Evolutionary conservation across 345 rosid genomes (phyloP), one percentile per base, ranked within the genome.

Genomic region (Pugionium cornutum): DNA sequence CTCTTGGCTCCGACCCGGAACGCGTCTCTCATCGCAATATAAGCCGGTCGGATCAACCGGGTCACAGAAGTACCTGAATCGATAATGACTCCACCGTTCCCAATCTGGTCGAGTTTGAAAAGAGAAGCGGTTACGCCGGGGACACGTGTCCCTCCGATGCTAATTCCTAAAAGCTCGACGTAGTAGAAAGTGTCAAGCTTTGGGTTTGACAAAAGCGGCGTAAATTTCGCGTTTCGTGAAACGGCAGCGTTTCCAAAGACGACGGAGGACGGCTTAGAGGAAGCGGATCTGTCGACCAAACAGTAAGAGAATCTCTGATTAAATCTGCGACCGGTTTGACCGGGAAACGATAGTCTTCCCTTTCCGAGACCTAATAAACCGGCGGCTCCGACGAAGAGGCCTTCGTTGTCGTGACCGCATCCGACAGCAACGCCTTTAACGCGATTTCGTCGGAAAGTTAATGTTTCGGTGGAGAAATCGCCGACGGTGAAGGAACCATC

Each of bases 121-220:
- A 86, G 66, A 0, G 95, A 85, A 54, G 97, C 75, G 4, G 74
- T 63, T 40, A 94, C 82, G 32, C 95, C 80, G 0, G 79, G 75
- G 66, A 94, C 91, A 54, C 85, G 92, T 7, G 86, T 49, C 36
- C 99, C 97, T 0, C 99, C 97, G 11, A 94, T 88, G 64, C 99
- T 94, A 3, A 91, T 80, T 18, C 91, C 97, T 9, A 88, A 67
- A 11, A 94, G 91, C 29, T 87, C 95, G 2, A 87, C 74, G 85
- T 91, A 94, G 84, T 94, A 94, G 70, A 94, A 94, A 1, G 99
- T 94, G 50, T 88, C 96, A 2, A 94, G 86, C 76, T 87, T 88
- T 1, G 97, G 99, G 64, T 94, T 94, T 0, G 83, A 50, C 3
- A 88, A 8, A 45, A 94, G 44, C 3, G 96, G 91, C 2, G 99